Percentiles rank a stretch among this genome's conserved stretches.
Evolutionary conservation across 805 yeast genomes (phyloP).

Genomic region (Kregervanrija pseudodelftensis): DNA sequence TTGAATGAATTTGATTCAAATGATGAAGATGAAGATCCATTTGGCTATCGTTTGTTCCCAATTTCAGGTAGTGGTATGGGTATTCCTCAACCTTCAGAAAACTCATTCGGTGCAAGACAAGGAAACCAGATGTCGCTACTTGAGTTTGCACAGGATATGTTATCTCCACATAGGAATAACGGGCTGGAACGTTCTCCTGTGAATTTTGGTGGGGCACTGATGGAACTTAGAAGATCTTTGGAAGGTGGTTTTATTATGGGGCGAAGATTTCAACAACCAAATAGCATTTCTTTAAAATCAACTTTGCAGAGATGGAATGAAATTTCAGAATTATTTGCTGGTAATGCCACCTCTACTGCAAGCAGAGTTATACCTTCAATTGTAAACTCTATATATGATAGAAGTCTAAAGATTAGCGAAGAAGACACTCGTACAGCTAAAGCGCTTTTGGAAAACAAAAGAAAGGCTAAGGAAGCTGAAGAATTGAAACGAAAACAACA

Average conservation of each 20-base stretch:
- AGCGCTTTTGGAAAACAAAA: constrained; percentile 23
- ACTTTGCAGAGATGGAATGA: constrained; percentile 69
- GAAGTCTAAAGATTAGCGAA: constrained; percentile 34
- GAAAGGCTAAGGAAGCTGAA: constrained; percentile 19
- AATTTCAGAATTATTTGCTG: constrained; percentile 42
- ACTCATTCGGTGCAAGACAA: too few species aligned
- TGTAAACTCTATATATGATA: constrained; percentile 40
- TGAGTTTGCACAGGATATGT: too few species aligned
- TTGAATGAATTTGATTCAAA: background rate
- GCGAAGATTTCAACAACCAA: constrained; percentile 12
- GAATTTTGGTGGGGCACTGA: too few species aligned
- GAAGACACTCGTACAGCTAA: constrained; percentile 23
- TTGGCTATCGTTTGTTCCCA: too few species aligned
- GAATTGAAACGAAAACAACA: constrained; percentile 3
- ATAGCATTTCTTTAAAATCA: constrained; percentile 16
- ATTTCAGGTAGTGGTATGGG: too few species aligned
- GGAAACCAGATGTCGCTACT: too few species aligned
- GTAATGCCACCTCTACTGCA: constrained; percentile 30
- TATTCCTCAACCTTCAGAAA: too few species aligned
- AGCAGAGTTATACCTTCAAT: constrained; percentile 34
- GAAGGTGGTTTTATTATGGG: constrained; percentile 1
- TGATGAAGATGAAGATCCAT: background rate
- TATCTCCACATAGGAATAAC: too few species aligned
- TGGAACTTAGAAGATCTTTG: constrained; percentile 10
- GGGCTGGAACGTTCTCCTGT: too few species aligned